Evolutionary conservation across 768 basidiomycete species (phyloP), one percentile per base, ranked within the genome.

Genomic region (Cystofilobasidium ferigula): DNA sequence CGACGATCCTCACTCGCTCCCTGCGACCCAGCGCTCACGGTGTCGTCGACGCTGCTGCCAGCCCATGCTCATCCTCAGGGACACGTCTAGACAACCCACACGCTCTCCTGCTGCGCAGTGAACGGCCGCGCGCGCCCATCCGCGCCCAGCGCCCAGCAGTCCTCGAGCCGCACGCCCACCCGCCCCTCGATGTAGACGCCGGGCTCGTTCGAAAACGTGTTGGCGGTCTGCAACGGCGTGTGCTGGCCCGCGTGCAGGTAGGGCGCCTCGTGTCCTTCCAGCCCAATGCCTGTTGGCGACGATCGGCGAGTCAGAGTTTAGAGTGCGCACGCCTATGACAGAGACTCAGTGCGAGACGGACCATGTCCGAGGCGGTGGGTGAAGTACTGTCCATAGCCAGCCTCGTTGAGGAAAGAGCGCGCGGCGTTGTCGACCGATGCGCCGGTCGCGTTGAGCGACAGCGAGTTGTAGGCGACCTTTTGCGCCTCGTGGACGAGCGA

Each of bases 361-460:
- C 86, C 87, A 70, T 89, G 86, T 13, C 88, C 88, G 2, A 91
- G 78, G 57, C 88, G 78, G 75, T 91, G 90, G 0, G 88, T 88
- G 72, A 92, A 90, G 73, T 84, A 84, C 58, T 76, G 66, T 9
- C 78, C 82, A 54, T 82, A 79, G 13, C 81, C 81, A 3, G 71
- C 74, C 2, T 58, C 66, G 40, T 72, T 64, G 42, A 91, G 77
- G 34, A 80, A 73, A 3, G 70, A 58, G 13, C 88, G 83, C 24
- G 88, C 88, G 36, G 80, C 82, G 24, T 74, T 75, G 72, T 90
- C 87, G 2, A 88, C 83, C 3, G 75, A 72, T n/a, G 78, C 73
- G 5, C 86, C 82, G 38, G 80, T 61, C 0, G 77, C 76, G 3
- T 83, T 84, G 14, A 79, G 79, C 30, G 69, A 73, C 12, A 84